phyloP scores from a whole-genome alignment of 2,329 filamentous ascomycete species.

The Xylaria sp. region DNA sequence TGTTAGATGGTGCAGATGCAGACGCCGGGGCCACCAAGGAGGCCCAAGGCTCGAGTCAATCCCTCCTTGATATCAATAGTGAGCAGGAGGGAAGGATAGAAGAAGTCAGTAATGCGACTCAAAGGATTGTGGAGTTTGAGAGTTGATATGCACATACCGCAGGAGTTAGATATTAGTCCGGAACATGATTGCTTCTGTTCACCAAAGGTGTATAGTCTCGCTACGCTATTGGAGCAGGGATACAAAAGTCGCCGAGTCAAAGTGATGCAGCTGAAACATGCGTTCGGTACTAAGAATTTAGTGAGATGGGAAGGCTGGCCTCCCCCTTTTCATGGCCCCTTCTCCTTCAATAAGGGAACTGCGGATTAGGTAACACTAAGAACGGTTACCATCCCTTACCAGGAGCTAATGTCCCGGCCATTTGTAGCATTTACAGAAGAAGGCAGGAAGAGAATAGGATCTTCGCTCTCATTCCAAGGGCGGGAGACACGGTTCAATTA shows the following conservation, averaged over 20 bases:
- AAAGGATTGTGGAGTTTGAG: slow-evolving; percentile 61
- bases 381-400: slow-evolving; percentile 13
- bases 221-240: slow-evolving; percentile 39
- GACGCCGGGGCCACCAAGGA: slow-evolving; percentile 64
- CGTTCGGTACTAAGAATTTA: slow-evolving; percentile 37
- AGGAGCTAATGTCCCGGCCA: slow-evolving; percentile 11
- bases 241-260: slow-evolving; percentile 42
- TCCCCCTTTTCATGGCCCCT: slow-evolving; percentile 1
- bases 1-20: slow-evolving; percentile 79
- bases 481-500: slow-evolving; percentile 7
- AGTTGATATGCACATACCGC: slow-evolving; percentile 48
- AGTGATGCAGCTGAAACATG: slow-evolving; percentile 42
- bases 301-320: slow-evolving; percentile 26
- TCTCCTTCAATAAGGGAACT: slow-evolving; percentile 10
- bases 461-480: slow-evolving; percentile 41
- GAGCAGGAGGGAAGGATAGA: slow-evolving; percentile 40
- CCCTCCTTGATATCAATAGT: slow-evolving; percentile 46
- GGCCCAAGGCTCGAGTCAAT: slow-evolving; percentile 48
- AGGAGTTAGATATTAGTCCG: slow-evolving; percentile 44
- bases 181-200: slow-evolving; percentile 44
- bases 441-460: slow-evolving; percentile 19
- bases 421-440: not conserved
- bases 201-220: slow-evolving; percentile 11
- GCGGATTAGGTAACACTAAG: slow-evolving; percentile 1
- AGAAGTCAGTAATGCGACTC: slow-evolving; percentile 47